Evolutionary conservation across 306 rosid species (phyloP), one percentile per base, ranked within the genome.

Genomic region (Clitoria ternatea): DNA sequence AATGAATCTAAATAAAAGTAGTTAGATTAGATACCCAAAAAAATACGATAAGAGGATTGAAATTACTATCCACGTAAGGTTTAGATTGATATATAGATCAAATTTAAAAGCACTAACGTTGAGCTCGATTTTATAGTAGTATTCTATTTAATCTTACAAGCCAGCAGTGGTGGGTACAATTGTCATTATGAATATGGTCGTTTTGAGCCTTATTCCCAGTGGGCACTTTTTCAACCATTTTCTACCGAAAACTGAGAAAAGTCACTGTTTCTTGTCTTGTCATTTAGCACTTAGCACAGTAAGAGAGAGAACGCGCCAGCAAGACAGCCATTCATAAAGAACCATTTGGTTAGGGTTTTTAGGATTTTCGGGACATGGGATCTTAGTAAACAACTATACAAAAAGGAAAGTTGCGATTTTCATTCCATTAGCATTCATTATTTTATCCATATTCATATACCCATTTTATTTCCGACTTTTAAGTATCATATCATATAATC

Each of bases 211-310:
- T 54, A 70, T 61, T 71, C 74, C 80, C 82, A 36, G 69, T 73
- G 70, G 74, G 26, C 4, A 10, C 52, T 45, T 55, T 67, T 57
- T 69, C 70, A 74, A 81, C 79, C 79, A 76, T 62, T 81, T 81
- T 83, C 73, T 54, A 76, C 83, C 79, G 85, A 79, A 56, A 86
- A 80, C 84, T 62, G 90, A 85, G 88, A 82, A 89, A 82, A 75
- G 86, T 66, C 78, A 37, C 79, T 85, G 91, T 84, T 78, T 75
- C 79, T 66, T 80, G 88, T 86, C 85, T 85, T 87, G 93, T 89
- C 97, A 82, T 75, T 47, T 83, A 91, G 88, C 89, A 79, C 84
- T 72, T 69, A 27, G 74, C 81, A 61, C 70, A 36, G 81, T 30
- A 49, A 59, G 74, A 73, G 75, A 72, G 72, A 35, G 49, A 74